Base-by-base conservation (phyloP, 768 basidiomycete species). In the Lentinula edodes region DNA sequence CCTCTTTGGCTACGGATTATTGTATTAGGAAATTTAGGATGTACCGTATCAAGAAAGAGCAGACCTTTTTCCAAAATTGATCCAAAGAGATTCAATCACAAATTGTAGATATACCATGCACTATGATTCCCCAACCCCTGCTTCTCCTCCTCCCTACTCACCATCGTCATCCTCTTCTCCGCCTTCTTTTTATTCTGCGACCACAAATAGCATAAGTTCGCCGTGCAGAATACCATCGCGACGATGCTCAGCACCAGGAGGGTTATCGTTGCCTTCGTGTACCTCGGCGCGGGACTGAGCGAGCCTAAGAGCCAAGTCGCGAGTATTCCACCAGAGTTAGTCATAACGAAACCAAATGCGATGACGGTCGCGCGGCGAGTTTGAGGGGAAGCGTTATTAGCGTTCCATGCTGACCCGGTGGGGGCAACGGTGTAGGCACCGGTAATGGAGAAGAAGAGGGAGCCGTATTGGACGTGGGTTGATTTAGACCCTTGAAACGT, bases 261-360 rank as follows among this genome's bases (percentile, higher is more conserved):
- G 18, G 60, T 61, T 13, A 61, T 61, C 12, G 51, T 61, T 12
- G 39, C 51, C 16, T 20, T 16, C 67, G 39, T 69, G 71, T 72
- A 58, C 69, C 72, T 1, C 70, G 63, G 6, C 66, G 69, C 8
- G 66, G 61, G 0, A 67, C 68, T 18, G 65, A 54, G 52, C 69
- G 73, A 65, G 12, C 83, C 84, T 35, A 86, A 69, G 6, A 85
- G 76, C 85, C 85, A 87, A 0, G 83, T 87, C 0, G 80, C 76
- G 42, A 87, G 79, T 50, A 88, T 85, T 1, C 84, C 84, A 13
- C 85, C 84, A 0, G 77, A 73, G 66, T 86, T 87, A 23, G 82
- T 81, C 76, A 81, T 76, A 64, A 83, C 81, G 63, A 84, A 82
- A 1, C 78, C 79, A 35, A 86, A 75, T 16, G 85, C 85, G 56